phyloP scores from a whole-genome alignment of 495 filamentous ascomycete species.

The Chaetomidium leptoderma region DNA sequence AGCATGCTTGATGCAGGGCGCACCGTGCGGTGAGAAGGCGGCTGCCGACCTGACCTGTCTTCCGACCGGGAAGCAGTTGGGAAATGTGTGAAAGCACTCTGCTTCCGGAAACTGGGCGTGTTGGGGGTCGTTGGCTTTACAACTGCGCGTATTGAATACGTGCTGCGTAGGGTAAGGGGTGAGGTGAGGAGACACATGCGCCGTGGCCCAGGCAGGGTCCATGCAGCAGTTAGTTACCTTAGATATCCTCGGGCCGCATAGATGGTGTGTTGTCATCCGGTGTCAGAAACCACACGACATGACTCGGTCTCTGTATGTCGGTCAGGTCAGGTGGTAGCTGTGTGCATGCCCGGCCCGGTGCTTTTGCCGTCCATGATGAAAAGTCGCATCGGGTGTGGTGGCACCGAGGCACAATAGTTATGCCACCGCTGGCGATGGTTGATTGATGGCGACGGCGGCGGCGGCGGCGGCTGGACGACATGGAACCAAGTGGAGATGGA shows the following conservation, averaged over 20 bases:
- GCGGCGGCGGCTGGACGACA: neutral
- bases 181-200: too few species aligned
- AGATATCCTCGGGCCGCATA: too few species aligned
- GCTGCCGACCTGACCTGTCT: neutral
- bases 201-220: too few species aligned
- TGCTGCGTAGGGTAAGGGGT: too few species aligned
- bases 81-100: too few species aligned
- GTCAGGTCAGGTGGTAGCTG: neutral
- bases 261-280: too few species aligned
- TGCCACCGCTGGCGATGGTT: neutral
- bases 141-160: too few species aligned
- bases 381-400: constrained; percentile 16
- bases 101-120: too few species aligned
- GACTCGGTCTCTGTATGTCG: too few species aligned
- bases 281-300: neutral
- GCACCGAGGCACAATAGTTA: neutral
- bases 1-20: neutral
- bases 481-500: neutral
- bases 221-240: too few species aligned
- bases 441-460: neutral
- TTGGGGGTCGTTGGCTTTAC: too few species aligned
- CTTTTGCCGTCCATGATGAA: neutral
- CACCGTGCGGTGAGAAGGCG: neutral
- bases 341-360: neutral
- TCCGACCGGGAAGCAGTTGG: too few species aligned